These are phyloP conservation scores for Retiboletus fuscus DNA, from an alignment of 1,284 basidiomycete genomes.

Conservation along the genomic window DNA sequence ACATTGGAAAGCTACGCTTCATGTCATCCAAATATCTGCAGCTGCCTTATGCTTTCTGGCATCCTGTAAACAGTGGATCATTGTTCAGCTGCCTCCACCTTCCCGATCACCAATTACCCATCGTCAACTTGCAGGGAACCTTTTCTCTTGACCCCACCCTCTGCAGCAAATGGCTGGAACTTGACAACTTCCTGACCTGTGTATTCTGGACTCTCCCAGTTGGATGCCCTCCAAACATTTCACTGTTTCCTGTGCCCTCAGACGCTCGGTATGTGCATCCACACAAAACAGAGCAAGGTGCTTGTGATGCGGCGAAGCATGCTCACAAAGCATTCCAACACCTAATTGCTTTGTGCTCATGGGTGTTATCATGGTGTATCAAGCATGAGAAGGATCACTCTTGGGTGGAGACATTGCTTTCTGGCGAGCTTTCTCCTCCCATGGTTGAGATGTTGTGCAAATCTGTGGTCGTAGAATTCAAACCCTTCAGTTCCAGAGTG, in stretches of 20 bases:
- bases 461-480: not conserved
- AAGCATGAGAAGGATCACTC: not conserved
- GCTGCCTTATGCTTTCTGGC: not conserved
- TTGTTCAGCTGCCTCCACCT: not conserved
- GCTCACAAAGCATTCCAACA: not conserved
- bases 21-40: not conserved
- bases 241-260: not conserved
- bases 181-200: not conserved
- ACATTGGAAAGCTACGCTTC: not conserved
- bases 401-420: not conserved
- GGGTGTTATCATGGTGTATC: not conserved
- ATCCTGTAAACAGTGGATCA: not conserved
- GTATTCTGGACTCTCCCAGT: not conserved
- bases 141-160: not conserved
- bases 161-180: not conserved
- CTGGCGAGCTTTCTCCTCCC: not conserved
- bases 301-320: not conserved
- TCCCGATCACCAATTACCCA: not conserved
- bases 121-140: not conserved
- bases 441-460: not conserved
- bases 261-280: not conserved
- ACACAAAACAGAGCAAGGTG: not conserved
- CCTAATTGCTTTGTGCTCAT: not conserved
- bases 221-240: not conserved
- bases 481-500: not conserved